Base-by-base conservation (phyloP, 2,329 filamentous ascomycete genomes). In the Colletotrichum sp. region DNA sequence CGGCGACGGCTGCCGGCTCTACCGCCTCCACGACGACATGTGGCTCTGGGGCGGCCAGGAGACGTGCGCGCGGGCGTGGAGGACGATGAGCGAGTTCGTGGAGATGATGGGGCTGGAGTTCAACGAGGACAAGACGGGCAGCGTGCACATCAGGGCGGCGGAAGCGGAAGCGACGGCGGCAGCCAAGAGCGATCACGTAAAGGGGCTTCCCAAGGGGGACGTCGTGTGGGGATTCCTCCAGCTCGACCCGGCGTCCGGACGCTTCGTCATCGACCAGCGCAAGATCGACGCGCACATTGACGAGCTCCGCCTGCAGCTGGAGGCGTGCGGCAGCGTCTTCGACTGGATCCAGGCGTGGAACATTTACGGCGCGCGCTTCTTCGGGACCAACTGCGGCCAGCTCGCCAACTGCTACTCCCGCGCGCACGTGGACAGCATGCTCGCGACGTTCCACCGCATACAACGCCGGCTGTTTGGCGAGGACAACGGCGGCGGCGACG, bases 11-110 rank as follows among this genome's bases (percentile, higher is more conserved):
- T 83, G 84, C 2, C 85, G 87, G 28, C 83, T 93, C 38, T 91
- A 91, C 77, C 88, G 91, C 9, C 84, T 92, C 55, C 90, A 92
- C 76, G 92, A 93, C 78, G 91, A 93, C 79, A 88, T 93, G 76
- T 93, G 91, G 91, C 89, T 92, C 76, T 93, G 90, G 90, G 89
- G 90, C 7, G 83, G 87, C 13, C 85, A 89, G 36, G 75, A 83
- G 7, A 86, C 83, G 16, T 90, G 88, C 67, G 82, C 85, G 30
- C 83, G 85, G 52, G 90, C 88, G 2, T 93, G 90, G 91, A 77
- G 84, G 28, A 84, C 87, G 3, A 88, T 92, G 79, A 83, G 84
- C 7, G 81, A 85, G 16, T 92, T 92, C 77, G 82, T 87, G 3
- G 78, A 82, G 2, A 79, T 89, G 12, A 89, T 90, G 84, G 90